Conservation (phyloP, 345 rosid species). For the Lagerstroemia speciosa region DNA sequence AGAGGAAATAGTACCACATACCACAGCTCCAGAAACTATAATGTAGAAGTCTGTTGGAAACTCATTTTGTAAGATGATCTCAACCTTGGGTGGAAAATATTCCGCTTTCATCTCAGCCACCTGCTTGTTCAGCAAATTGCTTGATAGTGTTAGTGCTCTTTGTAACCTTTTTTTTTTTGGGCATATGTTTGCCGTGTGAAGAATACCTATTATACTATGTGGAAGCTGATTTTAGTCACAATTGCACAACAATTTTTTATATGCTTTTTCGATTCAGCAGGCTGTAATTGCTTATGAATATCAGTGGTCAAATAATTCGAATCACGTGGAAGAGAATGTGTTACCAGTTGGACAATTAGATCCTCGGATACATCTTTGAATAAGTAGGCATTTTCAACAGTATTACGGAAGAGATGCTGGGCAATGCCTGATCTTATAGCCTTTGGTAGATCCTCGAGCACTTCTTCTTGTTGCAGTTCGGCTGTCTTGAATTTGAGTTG, state of each 20-base stretch:
- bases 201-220: too few species aligned
- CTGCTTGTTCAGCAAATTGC: constrained; percentile 18
- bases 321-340: background rate
- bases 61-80: constrained; percentile 79
- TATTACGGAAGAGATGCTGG: constrained; percentile 58
- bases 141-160: background rate
- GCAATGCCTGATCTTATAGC: constrained; percentile 82
- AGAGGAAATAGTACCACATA: constrained; percentile 55
- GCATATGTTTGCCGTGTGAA: background rate
- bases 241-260: background rate
- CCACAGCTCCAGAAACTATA: constrained; percentile 85
- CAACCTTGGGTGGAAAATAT: constrained; percentile 88
- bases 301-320: background rate
- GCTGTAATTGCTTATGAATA: background rate
- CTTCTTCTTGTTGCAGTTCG: constrained; percentile 78
- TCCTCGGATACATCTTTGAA: constrained; percentile 68
- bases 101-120: constrained; percentile 79
- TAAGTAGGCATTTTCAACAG: constrained; percentile 52
- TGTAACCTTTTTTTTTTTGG: background rate
- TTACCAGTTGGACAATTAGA: constrained; percentile 68
- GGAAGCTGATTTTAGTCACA: too few species aligned
- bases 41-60: constrained; percentile 87
- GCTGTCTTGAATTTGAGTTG: constrained; percentile 87
- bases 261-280: background rate
- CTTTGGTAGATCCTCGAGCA: constrained; percentile 73